Evolutionary conservation across 768 basidiomycete genomes (phyloP).

Genomic region (Favolaschia claudopus): DNA sequence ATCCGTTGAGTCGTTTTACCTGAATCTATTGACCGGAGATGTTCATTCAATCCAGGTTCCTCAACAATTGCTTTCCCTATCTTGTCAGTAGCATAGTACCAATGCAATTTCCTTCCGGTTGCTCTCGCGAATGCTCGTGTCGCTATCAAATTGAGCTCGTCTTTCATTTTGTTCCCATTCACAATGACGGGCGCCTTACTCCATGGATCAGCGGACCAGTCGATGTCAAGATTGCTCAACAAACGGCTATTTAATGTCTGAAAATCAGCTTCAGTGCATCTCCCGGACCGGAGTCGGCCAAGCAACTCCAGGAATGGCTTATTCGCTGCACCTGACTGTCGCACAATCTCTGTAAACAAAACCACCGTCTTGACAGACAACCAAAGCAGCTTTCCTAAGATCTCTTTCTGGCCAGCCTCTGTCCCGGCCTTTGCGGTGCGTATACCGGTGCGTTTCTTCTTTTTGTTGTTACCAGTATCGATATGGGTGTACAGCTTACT

Average conservation of each 20-base stretch:
- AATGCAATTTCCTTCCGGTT: no score
- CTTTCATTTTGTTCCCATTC: conserved; percentile 28
- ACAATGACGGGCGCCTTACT: conserved; percentile 29
- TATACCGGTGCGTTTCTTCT: neutral
- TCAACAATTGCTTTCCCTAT: neutral
- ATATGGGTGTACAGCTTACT: neutral
- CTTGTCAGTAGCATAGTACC: conserved; percentile 26
- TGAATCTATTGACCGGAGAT: neutral
- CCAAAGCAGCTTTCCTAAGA: conserved; percentile 18
- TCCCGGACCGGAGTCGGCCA: neutral
- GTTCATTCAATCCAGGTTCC: neutral
- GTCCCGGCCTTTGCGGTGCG: neutral
- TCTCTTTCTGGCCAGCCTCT: neutral
- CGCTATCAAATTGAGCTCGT: no score
- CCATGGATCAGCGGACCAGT: conserved; percentile 14
- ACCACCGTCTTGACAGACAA: conserved; percentile 20
- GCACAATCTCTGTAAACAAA: neutral
- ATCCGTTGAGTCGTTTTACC: conserved; percentile 27
- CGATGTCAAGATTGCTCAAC: neutral
- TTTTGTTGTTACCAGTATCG: neutral
- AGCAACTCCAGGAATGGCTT: neutral
- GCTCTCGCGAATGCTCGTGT: no score
- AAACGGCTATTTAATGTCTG: conserved; percentile 19
- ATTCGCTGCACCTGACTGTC: conserved; percentile 8
- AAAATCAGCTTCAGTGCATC: conserved; percentile 28